phyloP scores from a whole-genome alignment of 2,329 filamentous ascomycete genomes.

The Colletotrichum spaethianum region DNA sequence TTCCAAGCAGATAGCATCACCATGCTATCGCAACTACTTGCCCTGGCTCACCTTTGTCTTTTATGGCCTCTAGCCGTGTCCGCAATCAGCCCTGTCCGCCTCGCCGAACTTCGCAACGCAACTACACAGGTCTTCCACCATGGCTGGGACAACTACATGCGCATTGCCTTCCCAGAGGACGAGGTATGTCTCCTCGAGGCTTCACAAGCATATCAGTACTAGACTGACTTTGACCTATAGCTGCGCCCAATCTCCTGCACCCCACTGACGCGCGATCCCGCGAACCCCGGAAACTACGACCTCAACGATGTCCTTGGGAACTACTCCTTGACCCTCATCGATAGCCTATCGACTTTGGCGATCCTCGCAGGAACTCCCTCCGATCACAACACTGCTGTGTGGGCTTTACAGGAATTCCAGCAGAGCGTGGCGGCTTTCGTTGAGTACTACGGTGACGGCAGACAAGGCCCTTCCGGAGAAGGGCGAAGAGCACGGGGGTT shows the following conservation, averaged over 20 bases:
- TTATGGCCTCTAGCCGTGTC: slow-evolving; percentile 56
- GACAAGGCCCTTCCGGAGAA: slow-evolving; percentile 74
- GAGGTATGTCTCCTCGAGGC: slow-evolving; percentile 68
- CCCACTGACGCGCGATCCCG: slow-evolving; percentile 86
- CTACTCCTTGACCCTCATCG: slow-evolving; percentile 95
- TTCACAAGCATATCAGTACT: background rate
- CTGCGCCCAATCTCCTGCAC: slow-evolving; percentile 88
- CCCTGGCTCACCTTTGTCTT: slow-evolving; percentile 47
- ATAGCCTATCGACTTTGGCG: slow-evolving; percentile 93
- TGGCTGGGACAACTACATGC: slow-evolving; percentile 96
- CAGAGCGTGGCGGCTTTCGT: slow-evolving; percentile 83
- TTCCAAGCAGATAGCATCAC: slow-evolving; percentile 29
- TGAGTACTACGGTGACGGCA: slow-evolving; percentile 88
- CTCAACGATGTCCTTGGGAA: slow-evolving; percentile 97
- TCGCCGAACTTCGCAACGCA: slow-evolving; percentile 70
- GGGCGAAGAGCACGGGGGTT: slow-evolving; percentile 86
- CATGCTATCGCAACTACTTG: slow-evolving; percentile 44
- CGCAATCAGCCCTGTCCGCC: slow-evolving; percentile 70
- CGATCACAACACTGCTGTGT: slow-evolving; percentile 67
- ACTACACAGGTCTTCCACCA: slow-evolving; percentile 93
- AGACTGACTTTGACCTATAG: slow-evolving; percentile 55
- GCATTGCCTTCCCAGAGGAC: slow-evolving; percentile 94
- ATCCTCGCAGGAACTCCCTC: slow-evolving; percentile 86
- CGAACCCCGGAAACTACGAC: slow-evolving; percentile 84
- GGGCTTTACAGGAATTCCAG: slow-evolving; percentile 83